Evolutionary conservation across 805 yeast species (phyloP), one percentile per base, ranked within the genome.

Genomic region (Metschnikowia hibisci): DNA sequence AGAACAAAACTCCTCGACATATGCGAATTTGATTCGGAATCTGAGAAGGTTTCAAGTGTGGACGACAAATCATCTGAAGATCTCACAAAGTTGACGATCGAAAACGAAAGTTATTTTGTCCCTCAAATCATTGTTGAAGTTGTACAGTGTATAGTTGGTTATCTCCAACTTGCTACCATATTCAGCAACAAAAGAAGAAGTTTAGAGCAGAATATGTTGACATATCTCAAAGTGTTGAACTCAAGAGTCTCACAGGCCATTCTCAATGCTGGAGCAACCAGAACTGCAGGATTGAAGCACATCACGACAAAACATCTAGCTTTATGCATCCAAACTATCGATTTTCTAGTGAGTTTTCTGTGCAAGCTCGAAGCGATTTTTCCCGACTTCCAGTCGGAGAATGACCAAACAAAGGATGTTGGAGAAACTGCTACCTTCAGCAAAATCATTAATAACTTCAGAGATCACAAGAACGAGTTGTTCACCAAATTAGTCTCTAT

Each of bases 281-380:
- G 79, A 49, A 77, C 89, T 0, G 86, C 91, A 0, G 88, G 87
- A 0, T 66, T 84, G 39, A 80, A 76, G 49, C 89, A 84, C 55
- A 84, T 85, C 39, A 81, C 87, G 3, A 82, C 88, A 1, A 81
- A 80, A 51, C 87, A 84, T 58, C 57, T 84, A 39, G 82, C 88
- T 0, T 68, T 84, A 31, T 78, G 85, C 29, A 77, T 82, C 4
- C 87, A 84, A 54, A 68, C 81, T n/a, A 65, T 84, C 25, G 78
- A 79, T 43, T 69, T 69, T 47, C 47, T 54, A 38, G 55, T 57
- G 6, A 65, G 72, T 25, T 60, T 81, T 18, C 60, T 75, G 15
- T 51, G 57, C 0, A 45, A 69, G 15, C 52, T 77, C 1, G 52
- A 53, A 28, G 34, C 34, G 5, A 42, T 53, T 6, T 57, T 55